Evolutionary conservation across 2,329 filamentous ascomycete species (phyloP).

Genomic region (Arachnopeziza araneosa): DNA sequence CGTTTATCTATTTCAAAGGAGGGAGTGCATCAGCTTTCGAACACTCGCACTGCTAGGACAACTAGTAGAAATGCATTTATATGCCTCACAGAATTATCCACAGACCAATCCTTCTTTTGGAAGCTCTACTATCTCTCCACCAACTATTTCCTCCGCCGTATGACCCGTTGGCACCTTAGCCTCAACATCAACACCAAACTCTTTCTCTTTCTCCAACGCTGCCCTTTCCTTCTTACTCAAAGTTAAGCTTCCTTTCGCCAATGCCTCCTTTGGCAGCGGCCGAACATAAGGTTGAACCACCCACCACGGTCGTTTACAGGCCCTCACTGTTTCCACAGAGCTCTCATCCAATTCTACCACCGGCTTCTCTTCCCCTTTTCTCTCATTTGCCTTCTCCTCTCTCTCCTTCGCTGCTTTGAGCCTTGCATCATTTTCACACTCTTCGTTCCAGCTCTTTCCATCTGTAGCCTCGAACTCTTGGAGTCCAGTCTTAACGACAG

Average conservation of each 20-base stretch:
- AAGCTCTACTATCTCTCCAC: constrained; percentile 17
- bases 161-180: background rate
- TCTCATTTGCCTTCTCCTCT: constrained; percentile 24
- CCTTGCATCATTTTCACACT: constrained; percentile 24
- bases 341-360: constrained; percentile 40
- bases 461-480: constrained; percentile 56
- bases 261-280: constrained; percentile 80
- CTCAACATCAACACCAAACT: constrained; percentile 14
- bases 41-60: constrained; percentile 2
- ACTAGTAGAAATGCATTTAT: background rate
- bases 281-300: constrained; percentile 82
- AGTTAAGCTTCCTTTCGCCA: constrained; percentile 72
- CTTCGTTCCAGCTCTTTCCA: constrained; percentile 44
- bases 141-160: constrained; percentile 7
- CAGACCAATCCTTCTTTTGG: constrained; percentile 24
- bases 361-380: constrained; percentile 24
- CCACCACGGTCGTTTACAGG: constrained; percentile 83
- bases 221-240: constrained; percentile 64
- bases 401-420: constrained; percentile 30
- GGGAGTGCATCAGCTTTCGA: constrained; percentile 24
- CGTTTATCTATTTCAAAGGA: too few species aligned
- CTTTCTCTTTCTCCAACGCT: constrained; percentile 32
- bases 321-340: constrained; percentile 61
- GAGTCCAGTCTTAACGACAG: constrained; percentile 66
- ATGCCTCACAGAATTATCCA: constrained; percentile 11